Evolutionary conservation across 257 asterid genomes (phyloP), one percentile per base, ranked within the genome.

Genomic region (Datura wrightii): DNA sequence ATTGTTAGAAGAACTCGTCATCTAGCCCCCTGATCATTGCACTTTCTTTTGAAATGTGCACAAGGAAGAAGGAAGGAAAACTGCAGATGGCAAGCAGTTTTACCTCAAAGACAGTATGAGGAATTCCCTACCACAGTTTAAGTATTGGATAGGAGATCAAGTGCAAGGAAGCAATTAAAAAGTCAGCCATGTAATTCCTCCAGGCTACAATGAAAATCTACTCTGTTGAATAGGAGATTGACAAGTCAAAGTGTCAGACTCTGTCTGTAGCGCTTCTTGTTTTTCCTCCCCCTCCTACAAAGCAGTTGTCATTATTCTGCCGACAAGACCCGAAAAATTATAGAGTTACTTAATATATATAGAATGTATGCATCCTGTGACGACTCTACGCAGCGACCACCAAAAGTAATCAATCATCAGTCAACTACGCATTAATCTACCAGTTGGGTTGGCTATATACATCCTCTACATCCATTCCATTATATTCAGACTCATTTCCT

Each of bases 41-140:
- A 71, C 54, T 71, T 71, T 11, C 37, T 18, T 71, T 42, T 71
- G 55, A 71, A 9, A 41, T 71, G 79, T 71, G 55, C 37, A n/a
- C 37, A 44, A 71, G 55, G 55, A 42, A 70, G 37, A 44, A 42
- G 16, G 52, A 39, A 69, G 55, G 54, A 16, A 16, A 70, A 18
- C 79, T 70, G 50, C 37, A 39, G 5, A 71, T 8, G 24, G 24
- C 62, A 74, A 52, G 46, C 46, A 76, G 19, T 48, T 76, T 50
- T 76, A 48, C 80, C 80, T 74, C 59, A 19, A 74, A 74, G 80
- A 59, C 59, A 74, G 46, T 31, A 76, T 76, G 82, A 44, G 62
- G 52, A 76, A 52, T 76, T 52, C 48, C 82, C 63, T 50, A 48
- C 44, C 82, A 52, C 48, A 15, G 46, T 52, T 50, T 31, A 31